Base-by-base conservation (phyloP, 2,329 filamentous ascomycete species). In the Trichoderma atrobrunneum region DNA sequence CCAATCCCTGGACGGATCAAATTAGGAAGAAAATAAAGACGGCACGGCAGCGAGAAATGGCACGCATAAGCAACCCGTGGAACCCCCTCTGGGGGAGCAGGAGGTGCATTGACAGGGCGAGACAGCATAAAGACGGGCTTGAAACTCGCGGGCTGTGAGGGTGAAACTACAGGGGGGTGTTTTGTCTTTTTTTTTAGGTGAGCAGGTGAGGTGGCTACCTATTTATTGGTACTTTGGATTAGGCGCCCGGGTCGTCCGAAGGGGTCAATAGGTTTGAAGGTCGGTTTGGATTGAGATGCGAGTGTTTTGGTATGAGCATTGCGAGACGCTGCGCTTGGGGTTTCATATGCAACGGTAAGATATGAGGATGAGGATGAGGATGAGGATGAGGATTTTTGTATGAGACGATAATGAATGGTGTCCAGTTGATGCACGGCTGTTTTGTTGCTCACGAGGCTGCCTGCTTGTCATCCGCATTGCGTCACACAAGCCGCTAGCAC, bases 91-190 rank as follows among this genome's bases (percentile, higher is more conserved):
- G 43, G 18, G 43, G 43, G 43, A 48, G 59, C n/a, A 51, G 56
- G 62, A n/a, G 62, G 24, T 36, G 65, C 66, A 69, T 69, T 69
- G 57, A 69, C 66, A 61, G 66, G 43, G 4, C 63, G 43, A 65
- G 43, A 34, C 62, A 51, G 56, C 54, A 43, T 60, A 14, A 36
- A 34, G 12, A n/a, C 7, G 59, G 67, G n/a, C 16, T 64, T 70
- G 68, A 70, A 70, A 70, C 68, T 56, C 18, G 28, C 21, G 68
- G 48, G 21, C 57, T 39, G 68, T 43, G 57, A 11, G 57, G 68
- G 39, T 70, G 68, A 70, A 70, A 70, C 68, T 43, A 18, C 68
- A 70, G 59, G 68, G 68, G 65, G 60, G 12, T 7, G 28, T 30
- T 48, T 21, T 34, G 28, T 32, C n/a, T 59, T 34, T 36, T 36